These are phyloP conservation scores for Tilletia horrida DNA, from an alignment of 1,284 basidiomycete genomes.

Conservation along the genomic window DNA sequence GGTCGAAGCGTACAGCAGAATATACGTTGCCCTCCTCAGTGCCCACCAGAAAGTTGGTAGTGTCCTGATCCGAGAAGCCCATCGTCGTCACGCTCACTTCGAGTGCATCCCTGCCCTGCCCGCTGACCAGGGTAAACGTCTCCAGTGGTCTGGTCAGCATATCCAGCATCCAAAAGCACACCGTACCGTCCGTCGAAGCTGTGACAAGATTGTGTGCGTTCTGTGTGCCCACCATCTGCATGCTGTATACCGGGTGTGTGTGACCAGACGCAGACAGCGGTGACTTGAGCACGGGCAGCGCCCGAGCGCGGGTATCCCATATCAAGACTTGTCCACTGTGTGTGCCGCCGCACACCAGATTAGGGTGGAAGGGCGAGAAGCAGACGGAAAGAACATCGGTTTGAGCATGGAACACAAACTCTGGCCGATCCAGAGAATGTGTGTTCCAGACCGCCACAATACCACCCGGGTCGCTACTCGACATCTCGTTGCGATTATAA, in stretches of 20 bases:
- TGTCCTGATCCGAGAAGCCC: constrained; percentile 90
- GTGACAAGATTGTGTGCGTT: constrained; percentile 96
- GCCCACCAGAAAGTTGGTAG: constrained; percentile 90
- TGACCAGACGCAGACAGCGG: constrained; percentile 85
- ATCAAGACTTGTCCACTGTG: constrained; percentile 96
- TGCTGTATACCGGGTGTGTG: constrained; percentile 95
- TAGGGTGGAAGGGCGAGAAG: constrained; percentile 96
- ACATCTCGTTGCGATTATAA: constrained; percentile 90
- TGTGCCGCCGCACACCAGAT: constrained; percentile 92
- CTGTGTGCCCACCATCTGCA: constrained; percentile 95
- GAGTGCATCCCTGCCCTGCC: constrained; percentile 58
- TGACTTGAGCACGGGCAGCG: constrained; percentile 86
- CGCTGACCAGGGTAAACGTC: constrained; percentile 36
- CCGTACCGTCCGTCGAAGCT: constrained; percentile 89
- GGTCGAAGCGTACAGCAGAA: constrained; percentile 89
- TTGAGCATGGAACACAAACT: constrained; percentile 98
- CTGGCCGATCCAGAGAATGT: constrained; percentile 87
- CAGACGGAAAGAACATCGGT: constrained; percentile 93
- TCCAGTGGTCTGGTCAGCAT: constrained; percentile 86
- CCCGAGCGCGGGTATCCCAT: constrained; percentile 95
- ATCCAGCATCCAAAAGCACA: constrained; percentile 96
- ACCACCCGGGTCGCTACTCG: constrained; percentile 68
- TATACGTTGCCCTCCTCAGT: constrained; percentile 97
- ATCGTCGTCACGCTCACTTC: constrained; percentile 90
- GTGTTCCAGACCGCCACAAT: constrained; percentile 97